These are phyloP conservation scores for Globisporangium carolinianum DNA, from an alignment of 352 stramenopile species.

Conservation along the genomic window DNA sequence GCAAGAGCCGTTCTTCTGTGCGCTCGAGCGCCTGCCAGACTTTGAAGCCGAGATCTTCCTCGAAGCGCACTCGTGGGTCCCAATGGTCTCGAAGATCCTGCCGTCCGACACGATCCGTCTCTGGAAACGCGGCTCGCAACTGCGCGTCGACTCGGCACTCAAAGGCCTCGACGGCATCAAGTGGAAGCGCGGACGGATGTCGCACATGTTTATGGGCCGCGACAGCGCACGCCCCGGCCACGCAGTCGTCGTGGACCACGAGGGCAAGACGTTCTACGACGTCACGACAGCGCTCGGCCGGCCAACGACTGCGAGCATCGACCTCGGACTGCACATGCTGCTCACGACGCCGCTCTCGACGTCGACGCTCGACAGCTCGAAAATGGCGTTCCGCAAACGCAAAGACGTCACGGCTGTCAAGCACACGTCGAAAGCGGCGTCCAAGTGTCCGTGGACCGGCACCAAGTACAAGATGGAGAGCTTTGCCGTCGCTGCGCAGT, in stretches of 20 bases:
- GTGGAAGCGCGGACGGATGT: constrained; percentile 68
- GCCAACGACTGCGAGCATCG: constrained; percentile 58
- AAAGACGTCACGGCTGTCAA: constrained; percentile 35
- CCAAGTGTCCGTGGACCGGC: constrained; percentile 44
- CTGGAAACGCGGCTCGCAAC: constrained; percentile 57
- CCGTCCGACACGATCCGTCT: constrained; percentile 70
- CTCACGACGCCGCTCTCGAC: constrained; percentile 65
- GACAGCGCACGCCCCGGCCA: constrained; percentile 22
- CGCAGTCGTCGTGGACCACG: constrained; percentile 58
- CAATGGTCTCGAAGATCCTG: constrained; percentile 69
- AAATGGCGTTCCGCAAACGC: constrained; percentile 53
- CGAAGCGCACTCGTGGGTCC: constrained; percentile 76
- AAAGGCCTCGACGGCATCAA: constrained; percentile 73
- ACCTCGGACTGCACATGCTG: constrained; percentile 65
- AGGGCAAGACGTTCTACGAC: constrained; percentile 53
- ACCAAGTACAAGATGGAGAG: constrained; percentile 77
- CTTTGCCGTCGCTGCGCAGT: constrained; percentile 47
- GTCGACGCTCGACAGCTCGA: constrained; percentile 42
- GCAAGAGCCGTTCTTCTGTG: constrained; percentile 51
- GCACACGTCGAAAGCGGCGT: constrained; percentile 12
- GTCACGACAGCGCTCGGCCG: constrained; percentile 44
- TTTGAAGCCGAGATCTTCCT: constrained; percentile 80
- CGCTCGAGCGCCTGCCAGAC: constrained; percentile 61
- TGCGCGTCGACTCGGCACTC: constrained; percentile 64
- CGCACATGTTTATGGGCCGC: constrained; percentile 57